phyloP scores from a whole-genome alignment of 495 filamentous ascomycete species.

The Aspergillus campestris region DNA sequence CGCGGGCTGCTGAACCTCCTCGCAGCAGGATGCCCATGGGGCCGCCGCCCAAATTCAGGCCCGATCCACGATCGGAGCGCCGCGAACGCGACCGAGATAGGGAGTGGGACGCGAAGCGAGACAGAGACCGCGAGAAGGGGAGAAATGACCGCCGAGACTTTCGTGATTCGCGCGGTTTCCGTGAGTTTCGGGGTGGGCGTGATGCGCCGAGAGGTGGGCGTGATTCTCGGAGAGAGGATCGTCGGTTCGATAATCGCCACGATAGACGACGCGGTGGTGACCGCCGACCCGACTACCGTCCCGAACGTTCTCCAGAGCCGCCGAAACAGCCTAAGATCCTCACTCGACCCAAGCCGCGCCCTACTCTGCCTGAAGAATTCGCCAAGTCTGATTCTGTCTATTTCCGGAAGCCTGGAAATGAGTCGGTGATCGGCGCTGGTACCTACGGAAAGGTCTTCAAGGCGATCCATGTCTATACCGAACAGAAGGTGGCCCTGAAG shows the following conservation, averaged over 20 bases:
- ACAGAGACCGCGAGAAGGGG: conserved; percentile 33
- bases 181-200: conserved; percentile 40
- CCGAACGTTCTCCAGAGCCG: conserved; percentile 35
- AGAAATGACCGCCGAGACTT: conserved; percentile 28
- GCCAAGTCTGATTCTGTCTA: conserved; percentile 77
- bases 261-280: conserved; percentile 31
- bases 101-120: conserved; percentile 35
- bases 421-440: conserved; percentile 87
- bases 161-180: conserved; percentile 41
- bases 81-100: conserved; percentile 30
- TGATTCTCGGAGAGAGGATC: conserved; percentile 38
- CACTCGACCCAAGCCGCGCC: conserved; percentile 63
- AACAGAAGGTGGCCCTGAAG: conserved; percentile 85
- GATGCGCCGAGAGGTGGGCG: conserved; percentile 41
- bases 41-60: conserved; percentile 34
- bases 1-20: conserved; percentile 29
- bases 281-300: conserved; percentile 24
- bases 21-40: conserved; percentile 30
- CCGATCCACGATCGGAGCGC: conserved; percentile 34
- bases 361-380: conserved; percentile 61
- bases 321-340: conserved; percentile 60
- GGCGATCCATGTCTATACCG: conserved; percentile 89
- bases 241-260: conserved; percentile 30
- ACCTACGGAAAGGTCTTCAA: conserved; percentile 99
- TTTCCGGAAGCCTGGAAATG: conserved; percentile 85